These are phyloP conservation scores for Fistulinella cinereoalba DNA, from an alignment of 1,284 basidiomycete genomes.

Conservation along the genomic window DNA sequence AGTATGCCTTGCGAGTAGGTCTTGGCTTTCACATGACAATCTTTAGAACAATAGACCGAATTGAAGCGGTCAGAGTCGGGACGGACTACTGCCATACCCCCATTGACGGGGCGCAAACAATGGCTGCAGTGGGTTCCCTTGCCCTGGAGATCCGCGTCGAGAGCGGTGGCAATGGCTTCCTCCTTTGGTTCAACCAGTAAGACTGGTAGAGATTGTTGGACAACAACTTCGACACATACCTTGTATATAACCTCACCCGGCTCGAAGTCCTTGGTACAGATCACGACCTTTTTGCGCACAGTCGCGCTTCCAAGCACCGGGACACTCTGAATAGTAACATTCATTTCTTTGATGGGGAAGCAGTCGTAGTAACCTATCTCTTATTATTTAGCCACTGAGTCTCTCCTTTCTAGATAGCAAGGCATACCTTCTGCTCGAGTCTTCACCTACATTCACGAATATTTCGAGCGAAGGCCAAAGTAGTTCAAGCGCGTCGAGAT, in stretches of 20 bases:
- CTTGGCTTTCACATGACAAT: constrained; percentile 56
- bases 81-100: constrained; percentile 42
- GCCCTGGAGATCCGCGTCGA: constrained; percentile 67
- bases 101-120: constrained; percentile 59
- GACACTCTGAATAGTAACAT: constrained; percentile 56
- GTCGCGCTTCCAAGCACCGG: constrained; percentile 34
- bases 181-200: constrained; percentile 46
- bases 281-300: constrained; percentile 51
- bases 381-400: constrained; percentile 24
- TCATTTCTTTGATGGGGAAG: constrained; percentile 70
- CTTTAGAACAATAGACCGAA: constrained; percentile 68
- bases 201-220: too few relatives aligned
- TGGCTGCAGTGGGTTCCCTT: constrained; percentile 67
- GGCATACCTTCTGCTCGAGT: constrained; percentile 73
- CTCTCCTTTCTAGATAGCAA: constrained; percentile 21
- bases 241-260: constrained; percentile 74
- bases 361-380: constrained; percentile 65
- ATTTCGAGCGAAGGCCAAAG: constrained; percentile 8
- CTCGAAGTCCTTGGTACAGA: constrained; percentile 64
- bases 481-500: constrained; percentile 17
- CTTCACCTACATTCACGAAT: constrained; percentile 49
- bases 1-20: constrained; percentile 63
- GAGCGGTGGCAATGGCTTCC: constrained; percentile 61
- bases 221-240: constrained; percentile 45
- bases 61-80: constrained; percentile 50